Evolutionary conservation across 768 basidiomycete genomes (phyloP).

Genomic region (Neoboletus brunneissimus): DNA sequence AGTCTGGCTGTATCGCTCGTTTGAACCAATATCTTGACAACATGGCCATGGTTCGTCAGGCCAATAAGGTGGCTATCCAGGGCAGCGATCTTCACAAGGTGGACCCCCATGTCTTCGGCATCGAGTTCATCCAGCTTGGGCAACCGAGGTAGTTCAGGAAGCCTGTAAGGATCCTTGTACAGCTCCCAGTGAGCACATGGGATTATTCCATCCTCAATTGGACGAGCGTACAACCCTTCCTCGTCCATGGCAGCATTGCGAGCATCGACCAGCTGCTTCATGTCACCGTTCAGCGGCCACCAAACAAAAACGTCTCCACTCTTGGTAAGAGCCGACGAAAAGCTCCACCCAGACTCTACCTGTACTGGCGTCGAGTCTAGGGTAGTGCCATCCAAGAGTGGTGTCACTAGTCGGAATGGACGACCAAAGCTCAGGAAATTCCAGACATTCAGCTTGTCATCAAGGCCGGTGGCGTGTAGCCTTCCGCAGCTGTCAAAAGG

Average conservation of each 20-base stretch:
- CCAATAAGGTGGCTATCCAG: conserved; percentile 72
- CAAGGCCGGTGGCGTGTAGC: conserved; percentile 65
- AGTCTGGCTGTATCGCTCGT: conserved; percentile 37
- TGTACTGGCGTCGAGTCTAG: conserved; percentile 51
- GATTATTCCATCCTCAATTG: conserved; percentile 43
- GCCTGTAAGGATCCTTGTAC: conserved; percentile 47
- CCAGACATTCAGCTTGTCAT: conserved; percentile 61
- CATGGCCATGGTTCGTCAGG: conserved; percentile 76
- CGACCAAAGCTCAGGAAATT: conserved; percentile 76
- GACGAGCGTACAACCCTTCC: conserved; percentile 29
- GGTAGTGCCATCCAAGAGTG: conserved; percentile 40
- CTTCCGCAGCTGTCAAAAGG: conserved; percentile 64
- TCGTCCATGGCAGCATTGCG: conserved; percentile 48
- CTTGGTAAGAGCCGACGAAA: conserved; percentile 69
- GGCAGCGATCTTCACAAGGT: conserved; percentile 78
- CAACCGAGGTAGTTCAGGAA: conserved; percentile 61
- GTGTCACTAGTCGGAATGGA: conserved; percentile 57
- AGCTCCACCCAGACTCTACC: conserved; percentile 79
- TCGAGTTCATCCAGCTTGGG: conserved; percentile 43
- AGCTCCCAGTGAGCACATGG: conserved; percentile 63
- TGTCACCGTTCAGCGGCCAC: conserved; percentile 59
- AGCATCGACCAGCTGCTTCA: conserved; percentile 36
- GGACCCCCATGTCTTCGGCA: conserved; percentile 32
- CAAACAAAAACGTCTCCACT: conserved; percentile 73
- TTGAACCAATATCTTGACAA: conserved; percentile 57